Percentiles rank a stretch among this genome's conserved stretches.
phyloP scores from a whole-genome alignment of 2,329 filamentous ascomycete species.

The Penicillium decumbens region DNA sequence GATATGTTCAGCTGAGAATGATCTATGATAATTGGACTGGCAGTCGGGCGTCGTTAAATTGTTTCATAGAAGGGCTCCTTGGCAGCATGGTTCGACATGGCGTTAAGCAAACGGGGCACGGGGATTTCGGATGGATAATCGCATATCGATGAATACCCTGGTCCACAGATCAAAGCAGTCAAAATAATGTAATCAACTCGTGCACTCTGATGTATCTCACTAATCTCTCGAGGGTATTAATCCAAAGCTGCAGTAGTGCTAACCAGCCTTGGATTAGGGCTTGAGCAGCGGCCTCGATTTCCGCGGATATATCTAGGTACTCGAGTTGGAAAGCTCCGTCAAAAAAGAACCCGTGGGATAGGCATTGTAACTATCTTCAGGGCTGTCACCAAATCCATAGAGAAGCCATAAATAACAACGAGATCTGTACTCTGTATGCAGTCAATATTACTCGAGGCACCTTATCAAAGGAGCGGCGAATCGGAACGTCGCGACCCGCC shows the following conservation, averaged over 20 bases:
- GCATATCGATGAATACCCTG: constrained; percentile 12
- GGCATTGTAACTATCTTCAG: no score
- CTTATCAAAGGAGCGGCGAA: neutral
- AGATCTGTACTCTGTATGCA: neutral
- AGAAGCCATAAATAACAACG: no score
- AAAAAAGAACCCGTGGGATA: no score
- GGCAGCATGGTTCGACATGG: constrained; percentile 8
- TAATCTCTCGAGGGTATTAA: no score
- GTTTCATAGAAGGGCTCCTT: neutral
- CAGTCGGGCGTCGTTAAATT: neutral
- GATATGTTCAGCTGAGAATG: constrained; percentile 62
- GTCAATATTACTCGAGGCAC: neutral
- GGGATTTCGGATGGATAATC: constrained; percentile 8
- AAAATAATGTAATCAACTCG: neutral
- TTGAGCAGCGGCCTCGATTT: no score
- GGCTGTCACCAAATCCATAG: no score
- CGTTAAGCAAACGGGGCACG: constrained; percentile 10
- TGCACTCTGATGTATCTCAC: no score
- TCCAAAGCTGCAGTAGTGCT: neutral
- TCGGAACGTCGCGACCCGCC: neutral
- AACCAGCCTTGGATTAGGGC: no score
- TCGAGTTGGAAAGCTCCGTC: no score
- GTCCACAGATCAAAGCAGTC: neutral
- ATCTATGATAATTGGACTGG: neutral
- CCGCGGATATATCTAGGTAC: no score